Conservation (phyloP, 2,329 filamentous ascomycete species). For the Phialocephala sp. region DNA sequence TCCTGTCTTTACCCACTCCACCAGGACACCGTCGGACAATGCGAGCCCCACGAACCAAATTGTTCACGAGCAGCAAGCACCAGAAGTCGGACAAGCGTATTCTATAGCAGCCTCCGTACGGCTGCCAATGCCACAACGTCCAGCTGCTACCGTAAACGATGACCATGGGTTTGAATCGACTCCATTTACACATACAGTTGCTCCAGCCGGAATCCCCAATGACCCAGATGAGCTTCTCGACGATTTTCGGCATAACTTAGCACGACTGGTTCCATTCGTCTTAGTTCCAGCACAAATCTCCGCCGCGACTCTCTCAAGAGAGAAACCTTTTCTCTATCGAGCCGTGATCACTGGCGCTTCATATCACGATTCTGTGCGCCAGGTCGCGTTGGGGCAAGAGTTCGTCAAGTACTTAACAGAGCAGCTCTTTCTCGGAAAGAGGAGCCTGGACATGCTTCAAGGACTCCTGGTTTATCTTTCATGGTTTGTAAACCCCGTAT, state of each 20-base stretch:
- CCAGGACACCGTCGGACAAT: neutral
- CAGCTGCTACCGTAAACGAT: neutral
- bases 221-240: slow-evolving; percentile 20
- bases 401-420: slow-evolving; percentile 19
- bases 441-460: slow-evolving; percentile 25
- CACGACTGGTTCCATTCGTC: slow-evolving; percentile 21
- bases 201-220: neutral
- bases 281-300: slow-evolving; percentile 11
- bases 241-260: slow-evolving; percentile 16
- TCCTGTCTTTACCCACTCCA: neutral
- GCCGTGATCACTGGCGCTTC: slow-evolving; percentile 21
- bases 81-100: too few relatives aligned
- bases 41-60: neutral
- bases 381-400: slow-evolving; percentile 12
- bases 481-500: slow-evolving; percentile 13
- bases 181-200: neutral
- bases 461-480: slow-evolving; percentile 23
- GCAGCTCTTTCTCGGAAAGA: slow-evolving; percentile 9
- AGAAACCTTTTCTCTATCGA: slow-evolving; percentile 23
- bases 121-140: neutral
- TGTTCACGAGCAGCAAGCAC: too few relatives aligned
- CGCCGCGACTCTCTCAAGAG: slow-evolving; percentile 9
- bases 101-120: neutral
- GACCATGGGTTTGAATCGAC: neutral
- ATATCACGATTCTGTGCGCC: slow-evolving; percentile 17